A percentile compares a stretch with the other conserved stretches of the same genome.
Evolutionary conservation across 2,329 filamentous ascomycete genomes (phyloP).

Genomic region (Fusarium chlamydosporum): DNA sequence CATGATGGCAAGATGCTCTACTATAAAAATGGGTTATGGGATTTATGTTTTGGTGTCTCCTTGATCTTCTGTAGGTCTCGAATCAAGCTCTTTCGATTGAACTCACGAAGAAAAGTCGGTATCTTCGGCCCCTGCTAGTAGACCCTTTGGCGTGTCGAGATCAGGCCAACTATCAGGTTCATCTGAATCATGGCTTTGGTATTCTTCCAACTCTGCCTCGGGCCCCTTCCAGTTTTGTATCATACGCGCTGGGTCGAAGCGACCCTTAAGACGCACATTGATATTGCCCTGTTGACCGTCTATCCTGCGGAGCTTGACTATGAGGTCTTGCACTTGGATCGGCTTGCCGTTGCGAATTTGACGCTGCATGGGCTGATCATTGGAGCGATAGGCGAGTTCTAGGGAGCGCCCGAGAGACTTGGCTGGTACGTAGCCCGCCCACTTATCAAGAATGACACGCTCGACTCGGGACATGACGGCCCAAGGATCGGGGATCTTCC

Average conservation of each 20-base stretch:
- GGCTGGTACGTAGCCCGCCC: conserved; percentile 50
- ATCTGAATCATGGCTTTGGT: neutral
- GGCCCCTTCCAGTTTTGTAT: conserved; percentile 36
- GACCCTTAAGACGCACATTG: conserved; percentile 45
- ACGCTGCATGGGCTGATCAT: conserved; percentile 49
- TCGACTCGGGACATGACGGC: conserved; percentile 51
- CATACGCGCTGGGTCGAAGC: conserved; percentile 44
- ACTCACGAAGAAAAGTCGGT: neutral
- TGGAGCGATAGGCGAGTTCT: conserved; percentile 47
- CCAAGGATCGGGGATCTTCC: conserved; percentile 37
- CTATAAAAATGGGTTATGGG: neutral
- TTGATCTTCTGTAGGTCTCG: neutral
- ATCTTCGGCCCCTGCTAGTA: neutral
- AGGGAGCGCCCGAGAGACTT: conserved; percentile 50
- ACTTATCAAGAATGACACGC: conserved; percentile 51
- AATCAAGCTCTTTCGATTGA: neutral
- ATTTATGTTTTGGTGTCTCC: neutral
- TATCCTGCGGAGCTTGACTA: conserved; percentile 42
- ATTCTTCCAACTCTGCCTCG: neutral
- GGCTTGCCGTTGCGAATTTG: conserved; percentile 37
- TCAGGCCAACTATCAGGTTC: conserved; percentile 24
- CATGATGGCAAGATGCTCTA: neutral
- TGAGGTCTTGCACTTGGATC: conserved; percentile 32
- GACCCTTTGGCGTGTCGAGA: neutral
- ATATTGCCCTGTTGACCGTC: conserved; percentile 40